Conservation (phyloP, 371 early-diverging fungal genomes). For the Thermomucor indicae-seudaticae region DNA sequence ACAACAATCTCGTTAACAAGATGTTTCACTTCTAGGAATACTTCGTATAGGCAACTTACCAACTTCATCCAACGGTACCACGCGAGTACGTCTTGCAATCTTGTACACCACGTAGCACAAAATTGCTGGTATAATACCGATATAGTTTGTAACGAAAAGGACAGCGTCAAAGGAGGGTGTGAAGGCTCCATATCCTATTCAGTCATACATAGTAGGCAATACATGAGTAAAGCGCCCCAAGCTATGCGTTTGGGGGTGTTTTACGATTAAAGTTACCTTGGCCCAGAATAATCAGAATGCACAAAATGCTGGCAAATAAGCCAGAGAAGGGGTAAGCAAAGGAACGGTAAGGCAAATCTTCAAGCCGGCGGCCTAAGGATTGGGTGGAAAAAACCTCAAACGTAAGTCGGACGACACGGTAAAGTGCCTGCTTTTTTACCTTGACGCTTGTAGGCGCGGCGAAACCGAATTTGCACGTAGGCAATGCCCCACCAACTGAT, state of each 20-base stretch:
- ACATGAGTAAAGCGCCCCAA: slow-evolving; percentile 15
- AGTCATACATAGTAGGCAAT: not conserved
- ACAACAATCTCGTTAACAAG: no score
- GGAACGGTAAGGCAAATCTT: slow-evolving; percentile 70
- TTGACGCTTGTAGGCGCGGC: slow-evolving; percentile 72
- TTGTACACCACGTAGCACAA: slow-evolving; percentile 46
- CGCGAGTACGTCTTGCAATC: slow-evolving; percentile 39
- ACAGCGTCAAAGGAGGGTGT: slow-evolving; percentile 16
- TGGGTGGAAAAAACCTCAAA: not conserved
- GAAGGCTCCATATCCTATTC: slow-evolving; percentile 34
- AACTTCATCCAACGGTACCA: slow-evolving; percentile 56
- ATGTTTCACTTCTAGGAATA: not conserved
- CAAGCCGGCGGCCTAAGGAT: slow-evolving; percentile 29
- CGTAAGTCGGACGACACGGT: no score
- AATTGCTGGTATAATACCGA: slow-evolving; percentile 41
- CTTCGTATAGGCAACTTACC: slow-evolving; percentile 14
- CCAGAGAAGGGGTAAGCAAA: slow-evolving; percentile 67
- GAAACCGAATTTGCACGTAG: slow-evolving; percentile 78
- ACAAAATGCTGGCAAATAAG: slow-evolving; percentile 40
- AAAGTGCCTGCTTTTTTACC: no score
- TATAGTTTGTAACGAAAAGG: slow-evolving; percentile 28
- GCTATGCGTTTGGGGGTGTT: slow-evolving; percentile 18
- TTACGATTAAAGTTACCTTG: slow-evolving; percentile 39
- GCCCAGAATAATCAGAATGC: slow-evolving; percentile 49
- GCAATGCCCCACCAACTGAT: slow-evolving; percentile 74